A percentile compares a stretch with the other conserved stretches of the same genome.
phyloP scores from a whole-genome alignment of 208 protist genomes.

The Trypanosoma platydactyli region DNA sequence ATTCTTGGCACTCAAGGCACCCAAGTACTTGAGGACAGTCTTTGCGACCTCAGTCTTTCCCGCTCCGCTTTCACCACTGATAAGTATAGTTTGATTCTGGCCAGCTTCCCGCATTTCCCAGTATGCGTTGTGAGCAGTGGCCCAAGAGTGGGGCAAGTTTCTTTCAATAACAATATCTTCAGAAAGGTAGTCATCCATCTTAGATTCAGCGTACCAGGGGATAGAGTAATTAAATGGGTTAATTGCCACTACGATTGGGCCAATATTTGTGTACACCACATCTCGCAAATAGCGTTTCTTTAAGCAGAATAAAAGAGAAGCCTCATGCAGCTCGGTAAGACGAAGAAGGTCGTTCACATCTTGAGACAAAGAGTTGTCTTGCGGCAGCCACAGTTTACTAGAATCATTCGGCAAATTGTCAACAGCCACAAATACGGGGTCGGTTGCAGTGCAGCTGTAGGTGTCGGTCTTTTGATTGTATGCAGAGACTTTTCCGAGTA shows the following conservation, averaged over 20 bases:
- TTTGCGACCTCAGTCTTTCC: conserved; percentile 44
- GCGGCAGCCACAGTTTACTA: conserved; percentile 27
- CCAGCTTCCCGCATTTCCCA: conserved; percentile 32
- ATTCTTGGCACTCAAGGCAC: conserved; percentile 25
- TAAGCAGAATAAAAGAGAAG: conserved; percentile 35
- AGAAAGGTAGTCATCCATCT: conserved; percentile 35
- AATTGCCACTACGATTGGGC: conserved; percentile 40
- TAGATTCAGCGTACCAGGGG: conserved; percentile 38
- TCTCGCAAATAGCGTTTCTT: conserved; percentile 33
- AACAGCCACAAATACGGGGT: conserved; percentile 22
- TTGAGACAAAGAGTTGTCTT: conserved; percentile 23
- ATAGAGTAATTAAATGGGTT: conserved; percentile 61
- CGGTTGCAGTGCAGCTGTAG: conserved; percentile 23
- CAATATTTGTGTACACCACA: conserved; percentile 52
- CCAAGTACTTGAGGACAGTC: conserved; percentile 42
- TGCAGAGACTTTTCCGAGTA: conserved; percentile 25
- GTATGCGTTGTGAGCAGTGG: conserved; percentile 44
- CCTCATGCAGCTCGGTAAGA: conserved; percentile 45
- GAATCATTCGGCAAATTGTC: conserved; percentile 18
- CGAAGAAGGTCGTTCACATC: conserved; percentile 46
- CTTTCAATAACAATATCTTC: conserved; percentile 36
- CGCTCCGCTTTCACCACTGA: conserved; percentile 49
- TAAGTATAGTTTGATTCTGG: conserved; percentile 40
- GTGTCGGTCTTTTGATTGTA: conserved; percentile 20
- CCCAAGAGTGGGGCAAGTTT: conserved; percentile 46